Evolutionary conservation across 2,329 filamentous ascomycete genomes (phyloP).

Genomic region (Alternaria solani): DNA sequence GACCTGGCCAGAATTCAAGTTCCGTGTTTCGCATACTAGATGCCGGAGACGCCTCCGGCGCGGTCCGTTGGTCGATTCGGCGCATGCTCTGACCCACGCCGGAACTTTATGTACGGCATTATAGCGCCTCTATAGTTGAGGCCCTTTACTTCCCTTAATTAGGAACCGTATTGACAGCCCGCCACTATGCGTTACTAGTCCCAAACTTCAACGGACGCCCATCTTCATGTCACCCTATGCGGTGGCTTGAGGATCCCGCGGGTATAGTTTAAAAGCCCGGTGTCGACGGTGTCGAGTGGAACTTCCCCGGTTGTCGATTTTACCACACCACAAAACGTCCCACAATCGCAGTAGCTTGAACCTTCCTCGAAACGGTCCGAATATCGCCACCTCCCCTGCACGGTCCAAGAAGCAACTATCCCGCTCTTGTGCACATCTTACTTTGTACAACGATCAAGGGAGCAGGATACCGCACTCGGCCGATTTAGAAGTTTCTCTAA

Average conservation of each 20-base stretch:
- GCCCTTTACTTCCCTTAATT: not conserved
- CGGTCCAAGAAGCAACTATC: constrained; percentile 6
- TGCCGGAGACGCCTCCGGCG: constrained; percentile 32
- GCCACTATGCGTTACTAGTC: constrained; percentile 1
- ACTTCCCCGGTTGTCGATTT: not conserved
- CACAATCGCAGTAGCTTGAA: constrained; percentile 8
- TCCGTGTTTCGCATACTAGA: constrained; percentile 15
- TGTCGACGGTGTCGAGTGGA: not conserved
- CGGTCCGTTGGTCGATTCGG: constrained; percentile 20
- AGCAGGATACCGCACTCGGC: not conserved
- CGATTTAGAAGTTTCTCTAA: not conserved
- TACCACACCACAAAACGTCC: not conserved
- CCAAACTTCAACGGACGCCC: constrained; percentile 3
- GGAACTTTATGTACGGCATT: constrained; percentile 14
- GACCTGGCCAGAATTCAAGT: constrained; percentile 6
- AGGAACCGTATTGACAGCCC: constrained; percentile 2
- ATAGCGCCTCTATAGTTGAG: constrained; percentile 4
- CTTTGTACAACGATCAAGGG: constrained; percentile 4
- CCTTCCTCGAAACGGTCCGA: constrained; percentile 17
- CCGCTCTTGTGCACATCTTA: constrained; percentile 2
- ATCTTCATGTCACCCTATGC: not conserved
- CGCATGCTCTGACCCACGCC: constrained; percentile 2
- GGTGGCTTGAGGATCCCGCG: not conserved
- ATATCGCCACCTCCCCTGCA: not conserved
- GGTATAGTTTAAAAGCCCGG: not conserved